Evolutionary conservation across 371 early-diverging fungal genomes (phyloP), one percentile per base, ranked within the genome.

Genomic region (Capniomyces stellatus): DNA sequence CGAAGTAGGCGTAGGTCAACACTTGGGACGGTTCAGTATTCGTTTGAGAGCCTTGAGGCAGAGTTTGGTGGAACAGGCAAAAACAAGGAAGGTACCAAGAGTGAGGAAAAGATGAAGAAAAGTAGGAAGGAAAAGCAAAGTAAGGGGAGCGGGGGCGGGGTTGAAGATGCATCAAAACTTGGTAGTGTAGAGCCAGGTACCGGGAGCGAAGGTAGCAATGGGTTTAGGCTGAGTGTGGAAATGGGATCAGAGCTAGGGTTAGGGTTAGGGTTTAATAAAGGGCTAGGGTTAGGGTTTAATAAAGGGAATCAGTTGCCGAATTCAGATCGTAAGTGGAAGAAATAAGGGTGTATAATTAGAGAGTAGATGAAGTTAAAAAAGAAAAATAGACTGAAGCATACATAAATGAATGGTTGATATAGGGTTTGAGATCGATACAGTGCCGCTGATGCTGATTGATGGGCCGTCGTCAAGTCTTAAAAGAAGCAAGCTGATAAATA

Each of bases 401-500:
- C n/a, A n/a, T n/a, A n/a, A n/a, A n/a, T n/a, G n/a, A n/a, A n/a
- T n/a, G n/a, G n/a, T n/a, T n/a, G n/a, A n/a, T n/a, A n/a, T n/a
- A n/a, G n/a, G 0, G 25, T 10, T 28, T 2, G 51, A 47, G 27
- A 52, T 25, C 6, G 63, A 53, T 8, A 57, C 57, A 21, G 54
- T 61, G 43, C 58, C 66, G 30, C 65, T 59, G 52, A 47, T 67
- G 43, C 21, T 29, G n/a, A n/a, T 8, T 24, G 49, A 49, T 4
- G 30, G 28, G 30, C 28, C 56, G 43, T 41, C 56, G 44, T 63
- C 69, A 22, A 63, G 64, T 43, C 52, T 69, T n/a, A 68, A 69
- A 58, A 58, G 69, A 48, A 69, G 69, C 49, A 67, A 68, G 53
- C 61, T 68, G 58, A 58, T 67, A 4, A 69, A 69, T 28, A 64